phyloP scores from a whole-genome alignment of 2,329 filamentous ascomycete genomes.

The Monascus ruber region DNA sequence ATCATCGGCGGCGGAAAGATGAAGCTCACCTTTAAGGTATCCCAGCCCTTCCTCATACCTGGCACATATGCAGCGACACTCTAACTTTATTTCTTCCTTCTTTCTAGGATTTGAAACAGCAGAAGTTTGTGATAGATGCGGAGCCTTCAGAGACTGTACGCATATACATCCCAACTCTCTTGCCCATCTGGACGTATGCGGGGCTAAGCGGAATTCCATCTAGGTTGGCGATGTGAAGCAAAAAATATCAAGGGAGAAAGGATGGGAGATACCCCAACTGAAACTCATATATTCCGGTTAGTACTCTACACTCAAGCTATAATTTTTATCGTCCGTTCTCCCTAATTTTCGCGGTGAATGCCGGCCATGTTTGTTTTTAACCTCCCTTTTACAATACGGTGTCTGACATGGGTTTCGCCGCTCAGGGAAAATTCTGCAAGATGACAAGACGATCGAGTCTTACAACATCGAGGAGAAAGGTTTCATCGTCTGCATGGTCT shows the following conservation, averaged over 20 bases:
- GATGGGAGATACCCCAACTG: constrained; percentile 80
- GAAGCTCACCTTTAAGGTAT: constrained; percentile 63
- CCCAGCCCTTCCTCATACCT: constrained; percentile 12
- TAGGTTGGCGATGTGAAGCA: constrained; percentile 86
- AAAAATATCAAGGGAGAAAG: constrained; percentile 84
- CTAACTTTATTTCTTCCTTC: constrained; percentile 12
- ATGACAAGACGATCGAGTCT: constrained; percentile 90
- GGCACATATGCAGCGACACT: constrained; percentile 6
- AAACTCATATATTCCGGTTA: constrained; percentile 98
- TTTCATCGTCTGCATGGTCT: constrained; percentile 97
- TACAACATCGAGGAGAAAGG: constrained; percentile 99
- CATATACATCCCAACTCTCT: constrained; percentile 1
- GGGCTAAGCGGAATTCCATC: constrained; percentile 20
- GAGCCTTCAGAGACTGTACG: constrained; percentile 85
- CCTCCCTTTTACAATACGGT: not conserved
- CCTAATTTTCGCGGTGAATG: not conserved
- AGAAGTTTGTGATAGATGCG: constrained; percentile 94
- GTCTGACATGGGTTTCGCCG: constrained; percentile 8
- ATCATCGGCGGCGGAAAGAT: constrained; percentile 38
- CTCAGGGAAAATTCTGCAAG: constrained; percentile 91
- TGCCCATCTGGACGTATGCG: constrained; percentile 14
- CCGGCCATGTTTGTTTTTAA: not conserved
- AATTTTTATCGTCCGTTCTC: not conserved
- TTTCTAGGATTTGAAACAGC: constrained; percentile 84
- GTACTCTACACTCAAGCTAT: constrained; percentile 13